Conservation (phyloP, 495 filamentous ascomycete genomes). For the Tuber magnatum region DNA sequence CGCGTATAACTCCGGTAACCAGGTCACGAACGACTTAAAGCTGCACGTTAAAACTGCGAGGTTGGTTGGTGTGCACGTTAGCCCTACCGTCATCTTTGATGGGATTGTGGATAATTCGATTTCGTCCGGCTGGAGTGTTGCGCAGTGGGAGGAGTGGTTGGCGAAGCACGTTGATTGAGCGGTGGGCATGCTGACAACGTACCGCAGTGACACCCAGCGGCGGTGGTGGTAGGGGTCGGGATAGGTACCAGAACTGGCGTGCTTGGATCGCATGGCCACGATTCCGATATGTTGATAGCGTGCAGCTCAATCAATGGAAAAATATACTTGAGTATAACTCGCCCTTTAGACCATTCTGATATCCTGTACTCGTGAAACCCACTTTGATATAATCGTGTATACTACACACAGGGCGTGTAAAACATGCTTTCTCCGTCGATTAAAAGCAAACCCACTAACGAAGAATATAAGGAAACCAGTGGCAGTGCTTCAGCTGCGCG, state of each 20-base stretch:
- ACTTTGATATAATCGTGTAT: background rate
- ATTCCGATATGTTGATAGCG: background rate
- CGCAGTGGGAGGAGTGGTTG: slow-evolving; percentile 72
- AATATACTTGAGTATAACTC: background rate
- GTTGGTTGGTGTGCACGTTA: slow-evolving; percentile 74
- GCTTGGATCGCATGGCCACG: background rate
- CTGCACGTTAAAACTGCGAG: slow-evolving; percentile 71
- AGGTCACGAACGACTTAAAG: slow-evolving; percentile 74
- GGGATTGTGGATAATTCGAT: slow-evolving; percentile 73
- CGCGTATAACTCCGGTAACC: slow-evolving; percentile 66
- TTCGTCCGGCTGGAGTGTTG: slow-evolving; percentile 64
- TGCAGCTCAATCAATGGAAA: background rate
- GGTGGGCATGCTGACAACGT: background rate
- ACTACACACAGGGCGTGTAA: background rate
- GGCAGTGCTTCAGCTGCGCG: background rate
- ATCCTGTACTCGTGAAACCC: background rate
- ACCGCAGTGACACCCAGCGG: slow-evolving; percentile 20
- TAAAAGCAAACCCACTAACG: background rate
- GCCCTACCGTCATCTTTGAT: slow-evolving; percentile 82
- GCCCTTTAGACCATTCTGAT: background rate
- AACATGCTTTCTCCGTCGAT: background rate
- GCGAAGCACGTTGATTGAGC: slow-evolving; percentile 61
- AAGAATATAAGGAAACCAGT: background rate
- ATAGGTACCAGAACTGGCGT: background rate
- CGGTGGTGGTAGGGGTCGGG: background rate